Base-by-base conservation (phyloP, 805 yeast genomes). In the Wickerhamiella nectarea region DNA sequence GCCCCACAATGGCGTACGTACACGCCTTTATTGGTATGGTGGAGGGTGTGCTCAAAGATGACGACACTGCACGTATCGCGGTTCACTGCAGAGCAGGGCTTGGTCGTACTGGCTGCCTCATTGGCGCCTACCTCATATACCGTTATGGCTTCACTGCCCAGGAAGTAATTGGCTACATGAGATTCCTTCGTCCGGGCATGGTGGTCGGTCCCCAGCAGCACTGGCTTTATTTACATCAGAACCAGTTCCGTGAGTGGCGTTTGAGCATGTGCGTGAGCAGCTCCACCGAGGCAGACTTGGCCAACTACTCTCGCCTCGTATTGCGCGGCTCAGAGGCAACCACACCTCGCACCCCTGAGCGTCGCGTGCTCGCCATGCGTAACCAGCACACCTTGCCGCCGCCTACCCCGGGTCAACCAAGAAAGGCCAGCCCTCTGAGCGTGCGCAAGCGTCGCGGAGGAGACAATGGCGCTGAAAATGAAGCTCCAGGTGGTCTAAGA, bases 161-260 rank as follows among this genome's bases (percentile, higher is more conserved):
- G 59, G 98, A 91, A 62, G 91, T 95, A 62, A 91, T 91, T 54
- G 95, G 89, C 1, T 91, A 86, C 58, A 82, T 91, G 89, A 73
- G 98, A 60, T 82, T 91, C 74, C 71, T 91, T 50, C 75, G 98
- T 52, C 98, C 98, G 0, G 98, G 98, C 34, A 91, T 91, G 98
- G 96, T 91, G n/a, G 98, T 91, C 24, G 98, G 98, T 0, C 98
- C 98, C 2, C 98, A 91, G 62, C 98, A 91, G 60, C 98, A 91
- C 65, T 91, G 98, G 98, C 70, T 91, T 47, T 91, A 91, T 58
- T 71, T 91, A 50, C 95, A 91, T 60, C 98, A 91, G 62, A 79
- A 85, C 61, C 95, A 87, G 53, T 91, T 91, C 62, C 72, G 96
- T 56, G 95, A 86, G 56, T 91, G 98, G 97, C 74, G 85, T 60